Conservation (phyloP, 208 protist species). For the Angomonas deanei region DNA sequence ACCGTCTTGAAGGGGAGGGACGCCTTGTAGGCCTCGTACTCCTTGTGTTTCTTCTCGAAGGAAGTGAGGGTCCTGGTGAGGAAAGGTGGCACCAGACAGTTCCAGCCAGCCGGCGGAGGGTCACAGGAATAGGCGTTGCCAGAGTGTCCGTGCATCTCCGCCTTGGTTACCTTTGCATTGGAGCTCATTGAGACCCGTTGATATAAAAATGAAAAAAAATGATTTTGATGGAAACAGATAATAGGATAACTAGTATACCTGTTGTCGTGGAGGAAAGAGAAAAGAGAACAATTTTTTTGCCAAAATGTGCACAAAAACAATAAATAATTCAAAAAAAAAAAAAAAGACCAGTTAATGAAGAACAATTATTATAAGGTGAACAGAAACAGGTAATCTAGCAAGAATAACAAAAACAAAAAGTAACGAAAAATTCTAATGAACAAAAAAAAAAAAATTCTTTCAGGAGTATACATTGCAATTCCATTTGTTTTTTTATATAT, state of each 20-base stretch:
- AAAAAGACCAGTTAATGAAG: too few species aligned
- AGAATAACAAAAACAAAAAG: neutral
- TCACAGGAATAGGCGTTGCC: neutral
- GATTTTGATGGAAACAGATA: too few species aligned
- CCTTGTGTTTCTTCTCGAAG: slow-evolving; percentile 9
- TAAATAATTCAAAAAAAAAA: slow-evolving; percentile 1
- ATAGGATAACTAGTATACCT: too few species aligned
- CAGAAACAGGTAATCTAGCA: too few species aligned
- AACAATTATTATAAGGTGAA: too few species aligned
- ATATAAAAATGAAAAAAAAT: too few species aligned
- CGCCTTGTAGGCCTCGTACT: slow-evolving; percentile 40
- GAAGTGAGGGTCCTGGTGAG: neutral
- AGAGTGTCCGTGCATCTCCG: neutral
- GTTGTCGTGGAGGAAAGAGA: too few species aligned
- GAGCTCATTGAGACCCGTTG: neutral
- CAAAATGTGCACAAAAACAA: neutral
- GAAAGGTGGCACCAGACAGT: neutral
- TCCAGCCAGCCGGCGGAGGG: neutral
- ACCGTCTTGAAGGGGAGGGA: slow-evolving; percentile 56
- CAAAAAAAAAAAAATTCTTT: slow-evolving; percentile 1
- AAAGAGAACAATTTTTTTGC: neutral
- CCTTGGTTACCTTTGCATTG: neutral
- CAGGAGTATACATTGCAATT: neutral
- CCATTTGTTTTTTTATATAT: neutral
- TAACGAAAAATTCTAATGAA: neutral